Evolutionary conservation across 2,329 filamentous ascomycete species (phyloP).

Genomic region (Colletotrichum lupini): DNA sequence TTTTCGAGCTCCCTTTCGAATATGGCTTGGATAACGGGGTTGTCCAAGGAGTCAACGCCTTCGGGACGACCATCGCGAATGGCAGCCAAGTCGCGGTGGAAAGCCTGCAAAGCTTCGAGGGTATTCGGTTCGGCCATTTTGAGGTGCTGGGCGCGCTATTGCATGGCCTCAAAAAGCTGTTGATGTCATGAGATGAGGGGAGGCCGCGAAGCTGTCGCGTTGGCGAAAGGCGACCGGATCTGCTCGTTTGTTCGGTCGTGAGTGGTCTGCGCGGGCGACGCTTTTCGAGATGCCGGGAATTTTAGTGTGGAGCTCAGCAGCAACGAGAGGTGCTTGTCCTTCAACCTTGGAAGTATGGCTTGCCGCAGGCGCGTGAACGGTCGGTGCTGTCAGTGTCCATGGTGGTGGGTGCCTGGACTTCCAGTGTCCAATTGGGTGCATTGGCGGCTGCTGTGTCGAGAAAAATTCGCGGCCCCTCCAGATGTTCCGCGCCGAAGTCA

Average conservation of each 20-base stretch:
- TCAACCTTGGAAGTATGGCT: background rate
- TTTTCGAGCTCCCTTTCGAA: slow-evolving; percentile 78
- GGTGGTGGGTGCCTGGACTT: background rate
- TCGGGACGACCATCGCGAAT: slow-evolving; percentile 75
- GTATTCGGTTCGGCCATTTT: slow-evolving; percentile 79
- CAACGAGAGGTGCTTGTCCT: background rate
- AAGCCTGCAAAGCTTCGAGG: slow-evolving; percentile 81
- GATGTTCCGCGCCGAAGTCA: slow-evolving; percentile 32
- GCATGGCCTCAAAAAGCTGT: slow-evolving; percentile 49
- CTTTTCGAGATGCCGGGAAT: slow-evolving; percentile 35
- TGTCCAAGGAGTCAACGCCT: slow-evolving; percentile 73
- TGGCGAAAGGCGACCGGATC: slow-evolving; percentile 20
- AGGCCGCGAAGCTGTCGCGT: slow-evolving; percentile 32
- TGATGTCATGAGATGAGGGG: slow-evolving; percentile 28
- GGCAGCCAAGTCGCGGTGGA: slow-evolving; percentile 86
- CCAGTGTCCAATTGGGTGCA: slow-evolving; percentile 16
- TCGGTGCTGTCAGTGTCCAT: background rate
- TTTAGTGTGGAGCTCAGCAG: slow-evolving; percentile 34
- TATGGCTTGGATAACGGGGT: slow-evolving; percentile 75
- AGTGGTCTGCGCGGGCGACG: slow-evolving; percentile 15
- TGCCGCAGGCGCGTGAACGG: slow-evolving; percentile 9
- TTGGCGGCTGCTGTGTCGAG: slow-evolving; percentile 12
- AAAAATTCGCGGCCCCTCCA: background rate
- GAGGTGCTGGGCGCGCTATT: slow-evolving; percentile 53
- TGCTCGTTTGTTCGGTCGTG: slow-evolving; percentile 7